phyloP scores from a whole-genome alignment of 768 basidiomycete genomes.

The Phaeolepiota aurea region DNA sequence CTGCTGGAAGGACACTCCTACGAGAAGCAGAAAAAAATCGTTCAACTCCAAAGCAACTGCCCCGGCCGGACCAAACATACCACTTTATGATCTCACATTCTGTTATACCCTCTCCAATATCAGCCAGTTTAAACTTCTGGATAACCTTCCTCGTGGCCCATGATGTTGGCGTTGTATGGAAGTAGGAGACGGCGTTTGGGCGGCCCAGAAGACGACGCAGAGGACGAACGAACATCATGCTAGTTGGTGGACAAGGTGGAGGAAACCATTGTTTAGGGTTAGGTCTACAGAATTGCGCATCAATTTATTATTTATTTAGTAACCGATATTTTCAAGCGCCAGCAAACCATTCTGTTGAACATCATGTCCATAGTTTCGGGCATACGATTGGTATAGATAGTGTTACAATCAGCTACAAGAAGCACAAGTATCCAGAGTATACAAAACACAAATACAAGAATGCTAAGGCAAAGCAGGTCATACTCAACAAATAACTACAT shows the following conservation, averaged over 20 bases:
- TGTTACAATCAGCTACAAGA: too few species aligned
- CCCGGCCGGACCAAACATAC: constrained; percentile 38
- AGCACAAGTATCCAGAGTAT: too few species aligned
- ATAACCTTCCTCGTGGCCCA: constrained; percentile 26
- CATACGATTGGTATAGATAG: too few species aligned
- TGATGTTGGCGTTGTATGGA: constrained; percentile 21
- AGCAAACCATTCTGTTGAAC: too few species aligned
- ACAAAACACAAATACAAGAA: too few species aligned
- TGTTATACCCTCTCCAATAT: constrained; percentile 88
- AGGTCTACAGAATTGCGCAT: too few species aligned
- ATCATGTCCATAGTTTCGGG: too few species aligned
- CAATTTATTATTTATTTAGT: too few species aligned
- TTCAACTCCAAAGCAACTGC: constrained; percentile 4
- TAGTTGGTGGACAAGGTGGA: too few species aligned
- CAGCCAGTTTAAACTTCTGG: constrained; percentile 69
- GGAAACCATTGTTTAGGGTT: neutral
- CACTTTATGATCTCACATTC: constrained; percentile 87
- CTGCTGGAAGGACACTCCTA: constrained; percentile 57
- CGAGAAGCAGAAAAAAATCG: constrained; percentile 4
- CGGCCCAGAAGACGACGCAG: constrained; percentile 22
- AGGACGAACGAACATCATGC: constrained; percentile 22
- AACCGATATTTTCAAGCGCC: too few species aligned
- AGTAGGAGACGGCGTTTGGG: constrained; percentile 15
- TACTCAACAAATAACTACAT: too few species aligned
- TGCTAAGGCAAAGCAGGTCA: too few species aligned